These are phyloP conservation scores for Saksenaea vasiformis DNA, from an alignment of 371 early-diverging fungal species.

Conservation along the genomic window DNA sequence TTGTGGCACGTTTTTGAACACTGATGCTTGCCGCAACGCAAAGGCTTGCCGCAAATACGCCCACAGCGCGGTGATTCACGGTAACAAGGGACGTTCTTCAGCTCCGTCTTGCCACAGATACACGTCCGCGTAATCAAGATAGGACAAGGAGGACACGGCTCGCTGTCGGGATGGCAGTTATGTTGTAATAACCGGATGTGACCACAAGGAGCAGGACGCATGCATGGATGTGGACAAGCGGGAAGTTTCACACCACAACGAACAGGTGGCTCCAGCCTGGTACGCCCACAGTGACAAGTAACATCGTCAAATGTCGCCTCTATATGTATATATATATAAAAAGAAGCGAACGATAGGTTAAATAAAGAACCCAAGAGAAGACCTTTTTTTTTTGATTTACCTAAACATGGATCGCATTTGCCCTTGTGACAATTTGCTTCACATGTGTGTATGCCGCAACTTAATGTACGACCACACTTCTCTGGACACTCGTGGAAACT, in stretches of 20 bases:
- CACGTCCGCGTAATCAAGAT: conserved; percentile 65
- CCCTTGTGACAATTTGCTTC: conserved; percentile 72
- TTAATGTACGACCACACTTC: conserved; percentile 63
- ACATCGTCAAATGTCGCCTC: conserved; percentile 71
- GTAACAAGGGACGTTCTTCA: conserved; percentile 77
- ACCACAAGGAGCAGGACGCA: conserved; percentile 66
- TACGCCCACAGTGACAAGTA: conserved; percentile 76
- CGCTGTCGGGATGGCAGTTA: conserved; percentile 74
- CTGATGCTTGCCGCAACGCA: conserved; percentile 69
- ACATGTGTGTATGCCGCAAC: conserved; percentile 71
- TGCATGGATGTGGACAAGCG: conserved; percentile 67
- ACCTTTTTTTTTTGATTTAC: conserved; percentile 23
- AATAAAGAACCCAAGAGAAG: neutral
- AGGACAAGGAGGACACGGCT: conserved; percentile 78
- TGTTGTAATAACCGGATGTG: conserved; percentile 68
- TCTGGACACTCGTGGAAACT: conserved; percentile 64
- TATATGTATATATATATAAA: conserved; percentile 9
- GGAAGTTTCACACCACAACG: conserved; percentile 74
- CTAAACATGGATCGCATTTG: conserved; percentile 69
- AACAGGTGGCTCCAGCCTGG: conserved; percentile 73
- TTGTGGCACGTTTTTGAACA: conserved; percentile 77
- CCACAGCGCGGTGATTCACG: conserved; percentile 73
- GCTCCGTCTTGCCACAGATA: conserved; percentile 69
- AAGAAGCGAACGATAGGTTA: too few relatives aligned
- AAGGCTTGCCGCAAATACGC: conserved; percentile 59